These are phyloP conservation scores for Zymoseptoria crescenta DNA, from an alignment of 2,329 filamentous ascomycete species.

Conservation along the genomic window DNA sequence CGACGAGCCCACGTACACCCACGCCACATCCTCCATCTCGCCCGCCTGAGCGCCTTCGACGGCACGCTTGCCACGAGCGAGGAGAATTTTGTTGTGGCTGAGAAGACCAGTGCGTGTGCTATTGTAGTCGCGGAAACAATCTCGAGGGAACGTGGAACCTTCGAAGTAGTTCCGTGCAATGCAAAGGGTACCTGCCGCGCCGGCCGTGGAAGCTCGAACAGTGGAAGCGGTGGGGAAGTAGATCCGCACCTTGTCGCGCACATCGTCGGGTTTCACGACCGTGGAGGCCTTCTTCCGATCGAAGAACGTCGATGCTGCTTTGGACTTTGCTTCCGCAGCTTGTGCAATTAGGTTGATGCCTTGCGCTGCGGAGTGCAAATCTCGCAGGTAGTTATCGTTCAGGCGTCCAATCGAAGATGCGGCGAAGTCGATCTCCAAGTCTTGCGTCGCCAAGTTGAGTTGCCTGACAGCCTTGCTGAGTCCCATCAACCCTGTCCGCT, in stretches of 20 bases:
- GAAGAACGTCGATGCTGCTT: conserved; percentile 20
- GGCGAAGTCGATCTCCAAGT: conserved; percentile 53
- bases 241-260: conserved; percentile 55
- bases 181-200: conserved; percentile 71
- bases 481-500: conserved; percentile 63
- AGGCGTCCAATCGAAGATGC: conserved; percentile 76
- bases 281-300: conserved; percentile 6
- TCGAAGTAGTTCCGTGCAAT: conserved; percentile 67
- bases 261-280: conserved; percentile 11
- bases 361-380: conserved; percentile 51
- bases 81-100: conserved; percentile 70
- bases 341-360: conserved; percentile 32
- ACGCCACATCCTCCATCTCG: conserved; percentile 44
- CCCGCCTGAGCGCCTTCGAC: neutral
- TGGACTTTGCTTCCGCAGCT: conserved; percentile 14
- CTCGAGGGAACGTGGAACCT: conserved; percentile 58
- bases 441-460: conserved; percentile 47
- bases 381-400: conserved; percentile 57
- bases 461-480: conserved; percentile 58
- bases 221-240: conserved; percentile 75
- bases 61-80: conserved; percentile 29
- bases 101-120: conserved; percentile 64
- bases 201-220: conserved; percentile 29
- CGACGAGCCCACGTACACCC: conserved; percentile 82
- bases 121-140: conserved; percentile 65